Percentiles rank a stretch among this genome's conserved stretches.
phyloP scores from a whole-genome alignment of 2,329 filamentous ascomycete species.

The Cladosporium sp. region DNA sequence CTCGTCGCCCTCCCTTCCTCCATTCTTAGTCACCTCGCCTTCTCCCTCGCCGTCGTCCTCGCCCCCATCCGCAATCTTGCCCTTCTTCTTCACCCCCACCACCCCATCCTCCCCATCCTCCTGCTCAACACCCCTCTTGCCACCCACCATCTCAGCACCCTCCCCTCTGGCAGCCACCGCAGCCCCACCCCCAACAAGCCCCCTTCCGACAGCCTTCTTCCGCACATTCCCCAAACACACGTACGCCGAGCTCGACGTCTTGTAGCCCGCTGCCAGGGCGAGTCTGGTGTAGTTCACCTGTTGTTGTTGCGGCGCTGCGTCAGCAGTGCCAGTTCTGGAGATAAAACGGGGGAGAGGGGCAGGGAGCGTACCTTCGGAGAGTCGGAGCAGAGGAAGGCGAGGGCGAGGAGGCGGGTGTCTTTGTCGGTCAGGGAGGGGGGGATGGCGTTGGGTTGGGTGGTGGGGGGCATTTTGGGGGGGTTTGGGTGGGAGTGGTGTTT shows the following conservation, averaged over 20 bases:
- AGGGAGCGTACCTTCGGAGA: neutral
- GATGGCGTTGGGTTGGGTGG: neutral
- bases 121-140: neutral
- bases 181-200: neutral
- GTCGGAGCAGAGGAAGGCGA: slow-evolving; percentile 8
- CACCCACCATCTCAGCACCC: neutral
- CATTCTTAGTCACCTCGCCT: neutral
- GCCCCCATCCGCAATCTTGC: neutral
- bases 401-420: slow-evolving; percentile 4
- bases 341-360: neutral
- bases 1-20: neutral
- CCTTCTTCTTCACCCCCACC: neutral
- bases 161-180: neutral
- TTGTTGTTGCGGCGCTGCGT: too few relatives aligned
- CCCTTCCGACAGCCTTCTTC: slow-evolving; percentile 12
- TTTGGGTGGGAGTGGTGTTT: neutral
- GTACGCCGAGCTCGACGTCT: slow-evolving; percentile 14
- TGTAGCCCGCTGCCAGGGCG: slow-evolving; percentile 15
- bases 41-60: neutral
- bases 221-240: slow-evolving; percentile 13
- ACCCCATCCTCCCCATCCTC: neutral
- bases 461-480: neutral
- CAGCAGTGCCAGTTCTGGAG: too few relatives aligned
- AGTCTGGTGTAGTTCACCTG: slow-evolving; percentile 21
- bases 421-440: slow-evolving; percentile 3